phyloP scores from a whole-genome alignment of 345 rosid genomes.

The Gynandropsis gynandra region DNA sequence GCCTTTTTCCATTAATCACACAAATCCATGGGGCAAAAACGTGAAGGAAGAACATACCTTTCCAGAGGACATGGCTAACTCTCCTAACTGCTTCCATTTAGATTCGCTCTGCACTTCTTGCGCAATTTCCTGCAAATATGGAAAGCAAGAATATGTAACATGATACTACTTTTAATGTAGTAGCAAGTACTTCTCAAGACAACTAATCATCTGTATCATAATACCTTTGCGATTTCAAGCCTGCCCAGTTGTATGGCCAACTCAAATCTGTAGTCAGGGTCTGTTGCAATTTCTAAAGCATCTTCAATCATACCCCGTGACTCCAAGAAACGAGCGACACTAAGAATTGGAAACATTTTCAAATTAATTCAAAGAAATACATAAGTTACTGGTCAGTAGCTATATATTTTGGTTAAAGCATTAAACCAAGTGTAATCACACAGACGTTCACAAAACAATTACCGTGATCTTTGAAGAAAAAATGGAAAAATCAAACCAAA shows the following conservation, averaged over 20 bases:
- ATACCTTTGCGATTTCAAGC: slow-evolving; percentile 87
- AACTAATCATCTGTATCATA: slow-evolving; percentile 11
- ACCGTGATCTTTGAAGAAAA: too few species aligned
- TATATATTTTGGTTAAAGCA: slow-evolving; percentile 5
- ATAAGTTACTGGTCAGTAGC: neutral
- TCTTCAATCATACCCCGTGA: slow-evolving; percentile 94
- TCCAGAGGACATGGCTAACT: slow-evolving; percentile 92
- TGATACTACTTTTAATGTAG: slow-evolving; percentile 1
- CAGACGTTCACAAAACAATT: too few species aligned
- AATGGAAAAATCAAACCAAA: slow-evolving; percentile 1
- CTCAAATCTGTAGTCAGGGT: slow-evolving; percentile 93
- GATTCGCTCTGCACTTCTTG: slow-evolving; percentile 74
- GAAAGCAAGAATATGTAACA: slow-evolving; percentile 1
- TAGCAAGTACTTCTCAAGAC: neutral
- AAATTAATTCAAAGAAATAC: slow-evolving; percentile 15
- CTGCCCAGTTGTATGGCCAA: slow-evolving; percentile 92
- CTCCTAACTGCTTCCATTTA: slow-evolving; percentile 98
- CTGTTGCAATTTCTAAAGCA: slow-evolving; percentile 94
- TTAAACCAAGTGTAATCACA: slow-evolving; percentile 5
- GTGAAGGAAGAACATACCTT: slow-evolving; percentile 41
- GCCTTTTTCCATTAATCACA: slow-evolving; percentile 1
- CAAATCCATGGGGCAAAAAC: slow-evolving; percentile 8
- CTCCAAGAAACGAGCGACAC: slow-evolving; percentile 98
- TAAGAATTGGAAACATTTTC: slow-evolving; percentile 24
- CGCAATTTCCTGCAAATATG: slow-evolving; percentile 70